Conservation (phyloP, 2,329 filamentous ascomycete species). For the Diaporthe sp. region DNA sequence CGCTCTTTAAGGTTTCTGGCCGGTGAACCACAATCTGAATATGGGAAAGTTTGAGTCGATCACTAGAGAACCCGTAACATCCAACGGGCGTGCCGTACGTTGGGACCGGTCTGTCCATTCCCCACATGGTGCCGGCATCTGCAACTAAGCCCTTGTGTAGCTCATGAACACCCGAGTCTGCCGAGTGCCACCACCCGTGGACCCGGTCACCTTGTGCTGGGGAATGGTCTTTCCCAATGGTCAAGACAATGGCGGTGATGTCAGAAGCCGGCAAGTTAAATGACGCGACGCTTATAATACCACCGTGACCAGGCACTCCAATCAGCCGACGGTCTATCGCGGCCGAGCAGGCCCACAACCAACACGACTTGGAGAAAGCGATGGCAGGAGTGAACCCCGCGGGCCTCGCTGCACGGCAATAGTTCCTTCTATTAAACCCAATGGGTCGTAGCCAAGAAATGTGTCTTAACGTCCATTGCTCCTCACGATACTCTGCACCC, state of each 20-base stretch:
- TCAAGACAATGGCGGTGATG: not conserved
- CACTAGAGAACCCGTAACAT: not conserved
- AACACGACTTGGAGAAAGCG: not conserved
- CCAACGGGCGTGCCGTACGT: not conserved
- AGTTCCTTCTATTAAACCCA: not conserved
- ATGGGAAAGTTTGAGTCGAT: not conserved
- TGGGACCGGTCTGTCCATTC: slow-evolving; percentile 4
- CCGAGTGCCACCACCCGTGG: no score
- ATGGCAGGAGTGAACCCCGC: not conserved
- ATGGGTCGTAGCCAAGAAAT: not conserved
- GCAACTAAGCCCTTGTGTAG: not conserved
- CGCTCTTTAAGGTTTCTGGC: not conserved
- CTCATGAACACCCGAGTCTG: no score
- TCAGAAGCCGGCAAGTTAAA: slow-evolving; percentile 1
- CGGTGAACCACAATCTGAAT: not conserved
- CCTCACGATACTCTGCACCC: not conserved
- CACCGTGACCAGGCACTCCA: not conserved
- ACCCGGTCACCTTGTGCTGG: not conserved
- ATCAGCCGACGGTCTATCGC: no score
- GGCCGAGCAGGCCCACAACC: not conserved
- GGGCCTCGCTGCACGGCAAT: not conserved
- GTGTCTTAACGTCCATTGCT: not conserved
- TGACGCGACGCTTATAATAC: slow-evolving; percentile 3
- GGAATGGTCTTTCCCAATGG: not conserved
- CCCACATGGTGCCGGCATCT: not conserved